Evolutionary conservation across 495 filamentous ascomycete genomes (phyloP).

Genomic region (Penicillium subrubescens): DNA sequence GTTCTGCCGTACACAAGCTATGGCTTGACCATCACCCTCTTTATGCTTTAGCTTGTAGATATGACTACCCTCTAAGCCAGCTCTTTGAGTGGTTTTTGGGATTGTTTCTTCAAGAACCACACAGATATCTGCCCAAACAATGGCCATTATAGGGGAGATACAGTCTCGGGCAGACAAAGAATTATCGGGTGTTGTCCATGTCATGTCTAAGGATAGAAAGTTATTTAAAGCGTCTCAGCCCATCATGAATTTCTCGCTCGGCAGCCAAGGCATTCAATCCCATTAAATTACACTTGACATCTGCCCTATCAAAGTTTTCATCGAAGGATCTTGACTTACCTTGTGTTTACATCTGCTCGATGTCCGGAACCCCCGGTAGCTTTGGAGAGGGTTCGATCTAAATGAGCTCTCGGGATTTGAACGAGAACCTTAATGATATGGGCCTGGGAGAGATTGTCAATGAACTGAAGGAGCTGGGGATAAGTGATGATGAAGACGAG

Average conservation of each 20-base stretch:
- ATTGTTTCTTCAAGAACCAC: no score
- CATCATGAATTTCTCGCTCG: neutral
- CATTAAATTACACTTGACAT: neutral
- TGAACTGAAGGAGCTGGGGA: neutral
- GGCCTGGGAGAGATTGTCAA: neutral
- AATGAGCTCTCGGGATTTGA: neutral
- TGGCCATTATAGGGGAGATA: neutral
- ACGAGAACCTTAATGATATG: neutral
- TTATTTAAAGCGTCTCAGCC: neutral
- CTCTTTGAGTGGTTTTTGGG: no score
- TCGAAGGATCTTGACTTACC: neutral
- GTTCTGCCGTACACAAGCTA: neutral
- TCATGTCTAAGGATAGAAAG: neutral
- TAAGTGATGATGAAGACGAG: neutral
- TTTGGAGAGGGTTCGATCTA: neutral
- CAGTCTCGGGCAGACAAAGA: neutral
- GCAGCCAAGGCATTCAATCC: neutral
- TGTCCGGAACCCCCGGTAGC: neutral
- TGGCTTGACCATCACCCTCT: neutral
- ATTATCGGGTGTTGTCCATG: neutral
- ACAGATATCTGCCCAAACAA: no score
- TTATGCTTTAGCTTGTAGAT: neutral
- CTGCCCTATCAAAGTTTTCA: neutral
- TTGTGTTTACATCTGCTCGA: neutral
- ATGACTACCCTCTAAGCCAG: neutral